Percentiles rank a stretch among this genome's conserved stretches.
Conservation (phyloP, 2,329 filamentous ascomycete species). For the Thielaviopsis ethacetica region DNA sequence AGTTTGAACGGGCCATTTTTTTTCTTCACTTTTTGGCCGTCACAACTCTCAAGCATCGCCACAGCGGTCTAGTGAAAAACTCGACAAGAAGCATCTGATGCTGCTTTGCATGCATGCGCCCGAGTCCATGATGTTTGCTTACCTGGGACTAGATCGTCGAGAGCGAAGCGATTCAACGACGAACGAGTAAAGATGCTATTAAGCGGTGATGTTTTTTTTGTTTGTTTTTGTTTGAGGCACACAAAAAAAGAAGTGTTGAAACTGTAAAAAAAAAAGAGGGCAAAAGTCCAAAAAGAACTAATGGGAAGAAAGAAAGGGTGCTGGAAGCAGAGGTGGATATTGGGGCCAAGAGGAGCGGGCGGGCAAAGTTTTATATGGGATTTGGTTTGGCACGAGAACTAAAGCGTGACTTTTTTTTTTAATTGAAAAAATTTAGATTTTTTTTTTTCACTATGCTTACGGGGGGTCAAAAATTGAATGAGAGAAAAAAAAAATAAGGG, state of each 20-base stretch:
- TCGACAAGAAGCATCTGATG: neutral
- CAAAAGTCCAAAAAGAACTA: neutral
- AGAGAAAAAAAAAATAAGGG: conserved; percentile 10
- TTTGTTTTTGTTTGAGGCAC: neutral
- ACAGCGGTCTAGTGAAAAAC: neutral
- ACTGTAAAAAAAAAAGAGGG: conserved; percentile 4
- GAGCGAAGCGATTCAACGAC: neutral
- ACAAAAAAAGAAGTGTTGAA: neutral
- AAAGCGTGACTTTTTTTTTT: neutral
- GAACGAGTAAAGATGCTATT: neutral
- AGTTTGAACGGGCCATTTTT: neutral
- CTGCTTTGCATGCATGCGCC: neutral
- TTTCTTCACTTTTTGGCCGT: neutral
- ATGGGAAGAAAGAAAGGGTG: neutral
- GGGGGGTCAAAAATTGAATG: neutral
- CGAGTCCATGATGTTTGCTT: neutral
- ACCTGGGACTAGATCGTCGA: conserved; percentile 1
- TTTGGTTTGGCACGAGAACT: neutral
- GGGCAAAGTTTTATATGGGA: conserved; percentile 11
- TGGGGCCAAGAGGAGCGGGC: conserved; percentile 4
- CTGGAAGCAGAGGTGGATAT: neutral
- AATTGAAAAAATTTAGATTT: neutral
- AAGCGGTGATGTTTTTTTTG: neutral
- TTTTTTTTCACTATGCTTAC: no score
- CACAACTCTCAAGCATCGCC: neutral